Evolutionary conservation across 1,284 basidiomycete genomes (phyloP).

Genomic region (Rhodotorula sp.): DNA sequence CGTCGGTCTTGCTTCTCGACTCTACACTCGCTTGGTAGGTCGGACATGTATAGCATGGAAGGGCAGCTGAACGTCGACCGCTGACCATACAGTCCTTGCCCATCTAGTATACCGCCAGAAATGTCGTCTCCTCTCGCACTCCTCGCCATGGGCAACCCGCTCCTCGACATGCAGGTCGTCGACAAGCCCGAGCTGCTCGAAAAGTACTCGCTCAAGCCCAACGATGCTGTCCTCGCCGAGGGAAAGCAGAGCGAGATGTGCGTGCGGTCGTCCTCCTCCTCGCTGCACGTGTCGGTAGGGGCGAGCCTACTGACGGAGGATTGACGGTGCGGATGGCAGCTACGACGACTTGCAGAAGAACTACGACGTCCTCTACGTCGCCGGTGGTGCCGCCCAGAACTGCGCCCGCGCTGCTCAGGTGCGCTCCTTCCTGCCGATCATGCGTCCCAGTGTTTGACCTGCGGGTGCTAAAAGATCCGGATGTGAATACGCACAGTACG

Average conservation of each 20-base stretch:
- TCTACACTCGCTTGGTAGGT: neutral
- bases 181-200: slow-evolving; percentile 69
- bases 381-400: slow-evolving; percentile 96
- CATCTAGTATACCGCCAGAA: neutral
- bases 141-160: slow-evolving; percentile 48
- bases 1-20: neutral
- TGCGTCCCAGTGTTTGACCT: neutral
- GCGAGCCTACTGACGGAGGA: too few species aligned
- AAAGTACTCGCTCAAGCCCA: slow-evolving; percentile 90
- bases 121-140: slow-evolving; percentile 33
- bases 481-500: slow-evolving; percentile 61
- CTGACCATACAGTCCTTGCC: neutral
- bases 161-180: slow-evolving; percentile 50
- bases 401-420: slow-evolving; percentile 93
- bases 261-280: slow-evolving; percentile 42
- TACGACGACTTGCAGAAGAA: slow-evolving; percentile 85
- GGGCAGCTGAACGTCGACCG: neutral
- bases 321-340: slow-evolving; percentile 52
- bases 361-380: slow-evolving; percentile 82
- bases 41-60: neutral
- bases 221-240: slow-evolving; percentile 95
- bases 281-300: neutral
- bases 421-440: slow-evolving; percentile 48
- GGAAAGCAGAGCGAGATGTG: slow-evolving; percentile 83
- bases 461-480: neutral